Conservation (phyloP, 345 rosid genomes). For the Rubroshorea leprosula region DNA sequence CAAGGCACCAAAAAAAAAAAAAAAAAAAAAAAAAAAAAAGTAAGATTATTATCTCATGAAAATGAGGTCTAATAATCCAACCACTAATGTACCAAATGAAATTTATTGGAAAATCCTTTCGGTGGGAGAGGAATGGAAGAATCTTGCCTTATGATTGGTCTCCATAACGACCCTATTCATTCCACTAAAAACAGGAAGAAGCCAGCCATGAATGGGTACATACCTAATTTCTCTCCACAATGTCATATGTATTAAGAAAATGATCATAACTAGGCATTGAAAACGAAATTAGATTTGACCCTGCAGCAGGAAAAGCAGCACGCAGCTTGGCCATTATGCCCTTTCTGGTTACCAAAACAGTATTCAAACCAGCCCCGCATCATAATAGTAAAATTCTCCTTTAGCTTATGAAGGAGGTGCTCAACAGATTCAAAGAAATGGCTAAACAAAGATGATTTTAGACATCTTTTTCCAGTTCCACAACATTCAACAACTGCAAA, state of each 20-base stretch:
- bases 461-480: too few relatives aligned
- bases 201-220: too few relatives aligned
- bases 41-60: not conserved
- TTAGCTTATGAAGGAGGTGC: too few relatives aligned
- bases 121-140: not conserved
- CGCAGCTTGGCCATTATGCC: not conserved
- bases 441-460: too few relatives aligned
- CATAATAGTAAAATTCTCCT: too few relatives aligned
- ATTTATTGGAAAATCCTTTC: not conserved
- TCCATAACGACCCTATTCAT: not conserved
- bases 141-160: not conserved
- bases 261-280: not conserved
- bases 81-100: not conserved
- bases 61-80: not conserved
- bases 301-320: not conserved
- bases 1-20: too few relatives aligned
- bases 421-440: too few relatives aligned
- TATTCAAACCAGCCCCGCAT: too few relatives aligned
- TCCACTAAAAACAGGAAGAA: slow-evolving; percentile 8
- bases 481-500: too few relatives aligned
- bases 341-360: too few relatives aligned
- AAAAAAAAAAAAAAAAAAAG: too few relatives aligned
- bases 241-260: not conserved
- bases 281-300: not conserved
- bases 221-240: not conserved